Percentiles rank a stretch among this genome's conserved stretches.
Evolutionary conservation across 2,329 filamentous ascomycete species (phyloP).

Genomic region (Clonostachys chloroleuca): DNA sequence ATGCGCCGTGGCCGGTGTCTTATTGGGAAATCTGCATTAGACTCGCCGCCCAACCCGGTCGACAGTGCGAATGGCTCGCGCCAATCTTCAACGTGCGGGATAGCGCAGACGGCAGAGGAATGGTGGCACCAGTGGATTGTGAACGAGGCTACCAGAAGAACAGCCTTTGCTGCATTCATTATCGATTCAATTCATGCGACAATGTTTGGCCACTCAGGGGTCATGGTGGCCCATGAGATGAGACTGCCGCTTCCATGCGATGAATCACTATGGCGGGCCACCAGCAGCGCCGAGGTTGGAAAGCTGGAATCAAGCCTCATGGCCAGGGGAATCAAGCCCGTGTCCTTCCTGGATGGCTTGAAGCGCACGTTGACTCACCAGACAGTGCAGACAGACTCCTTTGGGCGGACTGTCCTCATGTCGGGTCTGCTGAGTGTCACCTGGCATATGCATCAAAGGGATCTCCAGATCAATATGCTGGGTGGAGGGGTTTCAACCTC

Average conservation of each 20-base stretch:
- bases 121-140: conserved; percentile 97
- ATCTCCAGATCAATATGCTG: conserved; percentile 85
- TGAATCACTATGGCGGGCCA: conserved; percentile 87
- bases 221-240: conserved; percentile 97
- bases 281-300: conserved; percentile 80
- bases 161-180: conserved; percentile 90
- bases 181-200: conserved; percentile 95
- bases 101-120: conserved; percentile 71
- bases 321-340: conserved; percentile 77
- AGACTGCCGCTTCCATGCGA: conserved; percentile 87
- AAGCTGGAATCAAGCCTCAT: conserved; percentile 77
- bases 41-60: conserved; percentile 74
- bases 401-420: conserved; percentile 91
- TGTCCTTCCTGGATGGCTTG: conserved; percentile 84
- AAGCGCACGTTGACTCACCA: conserved; percentile 86
- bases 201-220: conserved; percentile 95
- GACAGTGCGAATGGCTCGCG: conserved; percentile 53
- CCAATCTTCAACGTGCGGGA: conserved; percentile 57
- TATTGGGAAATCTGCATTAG: conserved; percentile 78
- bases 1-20: conserved; percentile 93
- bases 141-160: conserved; percentile 83
- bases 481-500: conserved; percentile 68
- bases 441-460: conserved; percentile 97
- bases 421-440: conserved; percentile 87
- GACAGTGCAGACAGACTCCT: conserved; percentile 84